Conservation (phyloP, 2,329 filamentous ascomycete genomes). For the Exophiala sideris region DNA sequence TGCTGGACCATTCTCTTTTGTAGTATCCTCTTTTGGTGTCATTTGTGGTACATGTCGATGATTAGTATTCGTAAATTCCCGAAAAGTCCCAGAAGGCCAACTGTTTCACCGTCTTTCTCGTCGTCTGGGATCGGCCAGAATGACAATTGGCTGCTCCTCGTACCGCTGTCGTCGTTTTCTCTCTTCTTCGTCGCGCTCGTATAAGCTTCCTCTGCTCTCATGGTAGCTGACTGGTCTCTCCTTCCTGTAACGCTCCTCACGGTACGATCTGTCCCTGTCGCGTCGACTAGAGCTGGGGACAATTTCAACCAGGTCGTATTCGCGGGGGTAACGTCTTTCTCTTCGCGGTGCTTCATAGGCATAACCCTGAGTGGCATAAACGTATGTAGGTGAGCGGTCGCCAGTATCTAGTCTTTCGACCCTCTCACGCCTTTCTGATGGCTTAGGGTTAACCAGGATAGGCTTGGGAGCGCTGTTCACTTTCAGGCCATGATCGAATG, state of each 20-base stretch:
- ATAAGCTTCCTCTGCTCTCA: constrained; percentile 20
- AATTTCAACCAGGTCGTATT: constrained; percentile 19
- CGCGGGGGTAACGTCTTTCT: constrained; percentile 12
- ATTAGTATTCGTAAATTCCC: constrained; percentile 2
- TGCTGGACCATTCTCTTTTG: constrained; percentile 16
- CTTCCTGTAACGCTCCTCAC: constrained; percentile 5
- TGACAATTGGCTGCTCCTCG: constrained; percentile 21
- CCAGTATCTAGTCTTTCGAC: background rate
- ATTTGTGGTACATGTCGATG: constrained; percentile 14
- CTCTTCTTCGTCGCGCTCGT: constrained; percentile 19
- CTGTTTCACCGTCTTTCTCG: constrained; percentile 14
- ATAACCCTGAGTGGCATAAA: constrained; percentile 4
- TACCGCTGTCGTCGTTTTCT: constrained; percentile 13
- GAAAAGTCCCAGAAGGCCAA: constrained; percentile 2
- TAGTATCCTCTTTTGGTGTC: constrained; percentile 14
- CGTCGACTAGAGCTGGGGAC: constrained; percentile 13
- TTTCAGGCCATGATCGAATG: constrained; percentile 41
- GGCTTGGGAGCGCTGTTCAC: constrained; percentile 10
- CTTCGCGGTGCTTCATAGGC: constrained; percentile 9
- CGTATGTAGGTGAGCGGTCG: background rate
- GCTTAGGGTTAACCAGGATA: constrained; percentile 5
- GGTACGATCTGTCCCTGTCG: constrained; percentile 13
- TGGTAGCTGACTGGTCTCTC: constrained; percentile 13
- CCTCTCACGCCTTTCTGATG: background rate
- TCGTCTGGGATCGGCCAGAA: constrained; percentile 19